These are phyloP conservation scores for Magnaporthiopsis rhizophila DNA, from an alignment of 2,329 filamentous ascomycete species.

Conservation along the genomic window DNA sequence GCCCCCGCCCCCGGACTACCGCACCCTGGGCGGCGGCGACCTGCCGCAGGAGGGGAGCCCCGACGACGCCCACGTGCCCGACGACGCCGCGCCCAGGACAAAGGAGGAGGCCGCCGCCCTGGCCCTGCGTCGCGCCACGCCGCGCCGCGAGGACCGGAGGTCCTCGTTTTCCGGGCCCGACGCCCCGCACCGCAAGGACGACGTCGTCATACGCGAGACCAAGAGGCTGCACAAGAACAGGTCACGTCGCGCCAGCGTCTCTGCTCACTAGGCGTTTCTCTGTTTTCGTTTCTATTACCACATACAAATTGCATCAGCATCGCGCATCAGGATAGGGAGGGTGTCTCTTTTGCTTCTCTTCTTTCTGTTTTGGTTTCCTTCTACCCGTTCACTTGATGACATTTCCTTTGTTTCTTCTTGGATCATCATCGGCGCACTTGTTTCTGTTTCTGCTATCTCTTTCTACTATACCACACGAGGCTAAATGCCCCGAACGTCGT, in stretches of 20 bases:
- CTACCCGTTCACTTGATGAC: too few species aligned
- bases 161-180: not conserved
- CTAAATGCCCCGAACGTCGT: not conserved
- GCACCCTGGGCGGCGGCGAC: not conserved
- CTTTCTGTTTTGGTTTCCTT: not conserved
- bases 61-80: not conserved
- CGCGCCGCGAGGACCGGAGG: not conserved
- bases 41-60: not conserved
- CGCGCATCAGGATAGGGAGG: not conserved
- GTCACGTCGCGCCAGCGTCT: not conserved
- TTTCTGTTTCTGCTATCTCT: not conserved
- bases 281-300: not conserved
- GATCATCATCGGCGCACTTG: not conserved
- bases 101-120: not conserved
- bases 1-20: not conserved
- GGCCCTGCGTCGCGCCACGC: not conserved
- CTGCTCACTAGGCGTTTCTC: not conserved
- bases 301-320: not conserved
- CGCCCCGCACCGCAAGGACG: not conserved
- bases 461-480: not conserved
- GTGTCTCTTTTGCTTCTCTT: not conserved
- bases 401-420: not conserved
- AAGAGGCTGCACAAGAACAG: not conserved
- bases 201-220: not conserved
- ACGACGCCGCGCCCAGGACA: not conserved